Evolutionary conservation across 2,329 filamentous ascomycete genomes (phyloP).

Genomic region (Fusarium sp.): DNA sequence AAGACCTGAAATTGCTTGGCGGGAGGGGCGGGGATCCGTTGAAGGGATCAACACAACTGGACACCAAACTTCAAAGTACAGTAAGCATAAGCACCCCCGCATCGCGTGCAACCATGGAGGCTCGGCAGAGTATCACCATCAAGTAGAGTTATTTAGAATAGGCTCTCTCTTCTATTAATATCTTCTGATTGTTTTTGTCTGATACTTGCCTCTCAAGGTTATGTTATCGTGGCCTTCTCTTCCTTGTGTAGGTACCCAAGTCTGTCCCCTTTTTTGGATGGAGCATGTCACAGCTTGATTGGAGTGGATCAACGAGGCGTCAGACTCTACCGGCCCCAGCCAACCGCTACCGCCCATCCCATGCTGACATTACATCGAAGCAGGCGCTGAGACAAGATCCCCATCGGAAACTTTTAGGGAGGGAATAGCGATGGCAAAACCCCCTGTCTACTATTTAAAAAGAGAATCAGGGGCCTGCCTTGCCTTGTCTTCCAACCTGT

Average conservation of each 20-base stretch:
- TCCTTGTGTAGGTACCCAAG: no score
- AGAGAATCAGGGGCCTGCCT: conserved; percentile 29
- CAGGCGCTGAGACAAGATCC: conserved; percentile 23
- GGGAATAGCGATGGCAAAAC: neutral
- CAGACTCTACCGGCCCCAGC: conserved; percentile 20
- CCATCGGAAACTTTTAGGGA: conserved; percentile 22
- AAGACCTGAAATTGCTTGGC: conserved; percentile 20
- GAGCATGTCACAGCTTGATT: conserved; percentile 26
- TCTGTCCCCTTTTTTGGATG: conserved; percentile 10
- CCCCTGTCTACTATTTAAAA: conserved; percentile 9
- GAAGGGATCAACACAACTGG: conserved; percentile 17
- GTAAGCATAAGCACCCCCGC: conserved; percentile 11
- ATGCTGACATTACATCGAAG: conserved; percentile 13
- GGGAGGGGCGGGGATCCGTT: conserved; percentile 13
- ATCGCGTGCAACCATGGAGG: conserved; percentile 10
- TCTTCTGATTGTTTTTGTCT: neutral
- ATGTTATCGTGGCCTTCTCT: conserved; percentile 7
- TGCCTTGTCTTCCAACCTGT: no score
- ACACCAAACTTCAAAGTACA: no score
- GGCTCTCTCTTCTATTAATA: neutral
- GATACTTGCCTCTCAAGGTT: neutral
- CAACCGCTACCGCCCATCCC: conserved; percentile 3
- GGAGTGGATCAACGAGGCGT: conserved; percentile 30
- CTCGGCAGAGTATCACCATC: conserved; percentile 1
- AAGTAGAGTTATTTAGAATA: neutral